phyloP scores from a whole-genome alignment of 345 rosid species.

The Gossypium bickii region DNA sequence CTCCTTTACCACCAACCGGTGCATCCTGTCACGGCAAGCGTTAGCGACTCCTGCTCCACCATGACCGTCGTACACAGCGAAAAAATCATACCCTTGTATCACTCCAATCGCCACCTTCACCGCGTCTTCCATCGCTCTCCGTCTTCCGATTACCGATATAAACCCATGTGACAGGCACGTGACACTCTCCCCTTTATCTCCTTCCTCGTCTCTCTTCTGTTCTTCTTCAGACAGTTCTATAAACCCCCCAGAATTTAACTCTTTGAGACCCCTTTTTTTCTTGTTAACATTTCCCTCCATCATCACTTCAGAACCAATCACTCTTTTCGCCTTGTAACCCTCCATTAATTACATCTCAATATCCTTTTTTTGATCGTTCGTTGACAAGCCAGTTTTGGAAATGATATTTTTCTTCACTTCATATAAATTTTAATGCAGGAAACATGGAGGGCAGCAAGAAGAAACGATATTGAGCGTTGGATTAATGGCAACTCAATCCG shows the following conservation, averaged over 20 bases:
- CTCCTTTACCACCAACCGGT: conserved; percentile 35
- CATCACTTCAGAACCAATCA: not conserved
- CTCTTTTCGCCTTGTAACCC: not conserved
- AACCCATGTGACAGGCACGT: conserved; percentile 31
- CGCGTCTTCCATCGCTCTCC: conserved; percentile 65
- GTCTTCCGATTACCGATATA: conserved; percentile 53
- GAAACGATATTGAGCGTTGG: not conserved
- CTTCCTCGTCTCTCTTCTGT: not conserved
- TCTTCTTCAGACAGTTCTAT: not conserved
- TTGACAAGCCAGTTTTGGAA: not conserved
- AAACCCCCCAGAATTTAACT: not conserved
- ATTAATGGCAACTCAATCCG: not conserved
- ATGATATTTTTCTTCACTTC: not conserved
- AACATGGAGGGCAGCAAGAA: not conserved
- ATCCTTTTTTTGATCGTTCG: not conserved
- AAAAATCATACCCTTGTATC: conserved; percentile 42
- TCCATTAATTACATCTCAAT: not conserved
- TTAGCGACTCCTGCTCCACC: conserved; percentile 62
- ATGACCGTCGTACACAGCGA: conserved; percentile 62
- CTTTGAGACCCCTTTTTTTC: not conserved
- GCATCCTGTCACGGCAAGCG: conserved; percentile 50
- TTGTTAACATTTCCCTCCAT: not conserved
- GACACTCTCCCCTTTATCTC: not conserved
- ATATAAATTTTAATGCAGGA: not conserved
- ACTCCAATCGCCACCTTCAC: conserved; percentile 33